phyloP scores from a whole-genome alignment of 2,329 filamentous ascomycete genomes.

The Colletotrichum higginsianum region DNA sequence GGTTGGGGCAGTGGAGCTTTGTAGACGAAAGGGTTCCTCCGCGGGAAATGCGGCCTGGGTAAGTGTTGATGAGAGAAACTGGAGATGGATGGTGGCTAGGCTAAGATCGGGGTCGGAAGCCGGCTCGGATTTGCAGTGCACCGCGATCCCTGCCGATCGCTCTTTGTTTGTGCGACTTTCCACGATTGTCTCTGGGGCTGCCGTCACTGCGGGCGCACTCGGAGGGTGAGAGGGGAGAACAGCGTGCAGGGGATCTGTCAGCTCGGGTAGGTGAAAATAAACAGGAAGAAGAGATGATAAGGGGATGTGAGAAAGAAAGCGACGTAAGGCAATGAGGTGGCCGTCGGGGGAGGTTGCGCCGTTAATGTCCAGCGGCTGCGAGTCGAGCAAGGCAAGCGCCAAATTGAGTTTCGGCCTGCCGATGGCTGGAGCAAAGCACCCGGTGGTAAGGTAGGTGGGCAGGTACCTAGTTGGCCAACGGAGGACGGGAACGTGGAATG shows the following conservation, averaged over 20 bases:
- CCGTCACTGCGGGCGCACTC: not conserved
- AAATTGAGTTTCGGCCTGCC: constrained; percentile 27
- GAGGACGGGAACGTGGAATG: not conserved
- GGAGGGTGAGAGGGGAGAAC: not conserved
- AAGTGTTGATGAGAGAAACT: constrained; percentile 1
- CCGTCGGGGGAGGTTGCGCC: not conserved
- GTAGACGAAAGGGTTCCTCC: constrained; percentile 9
- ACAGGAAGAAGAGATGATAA: not conserved
- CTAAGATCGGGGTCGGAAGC: constrained; percentile 37
- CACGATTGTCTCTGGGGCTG: constrained; percentile 1
- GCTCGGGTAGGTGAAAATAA: not conserved
- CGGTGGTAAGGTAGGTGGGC: not conserved
- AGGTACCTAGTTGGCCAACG: not conserved
- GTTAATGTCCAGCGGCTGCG: not conserved
- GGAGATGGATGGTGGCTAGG: constrained; percentile 7
- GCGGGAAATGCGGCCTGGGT: constrained; percentile 7
- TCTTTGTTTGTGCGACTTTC: constrained; percentile 17
- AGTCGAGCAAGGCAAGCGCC: constrained; percentile 13
- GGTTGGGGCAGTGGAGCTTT: constrained; percentile 7
- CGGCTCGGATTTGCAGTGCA: constrained; percentile 31
- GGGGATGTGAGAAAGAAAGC: not conserved
- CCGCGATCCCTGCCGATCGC: constrained; percentile 31
- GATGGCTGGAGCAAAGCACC: constrained; percentile 34
- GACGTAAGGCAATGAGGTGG: not conserved
- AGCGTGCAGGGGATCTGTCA: not conserved